Conservation (phyloP, 331 rosid genomes). For the Prunus yedoensis region DNA sequence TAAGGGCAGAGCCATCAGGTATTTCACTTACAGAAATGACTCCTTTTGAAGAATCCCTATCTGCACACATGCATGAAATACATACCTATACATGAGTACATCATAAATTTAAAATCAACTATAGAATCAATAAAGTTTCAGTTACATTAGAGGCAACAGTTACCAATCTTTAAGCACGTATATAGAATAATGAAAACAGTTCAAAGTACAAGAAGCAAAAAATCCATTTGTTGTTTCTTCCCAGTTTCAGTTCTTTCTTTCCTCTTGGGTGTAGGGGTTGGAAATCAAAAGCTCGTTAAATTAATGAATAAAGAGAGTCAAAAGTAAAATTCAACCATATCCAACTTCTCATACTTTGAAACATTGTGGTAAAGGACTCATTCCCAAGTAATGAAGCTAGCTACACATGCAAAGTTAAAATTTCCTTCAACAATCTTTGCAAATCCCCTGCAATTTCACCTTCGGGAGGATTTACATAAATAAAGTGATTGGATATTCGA, state of each 20-base stretch:
- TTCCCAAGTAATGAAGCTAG: neutral
- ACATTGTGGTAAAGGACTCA: neutral
- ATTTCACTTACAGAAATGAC: slow-evolving; percentile 30
- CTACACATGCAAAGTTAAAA: neutral
- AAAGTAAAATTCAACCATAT: neutral
- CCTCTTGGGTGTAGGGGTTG: neutral
- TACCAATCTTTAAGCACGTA: neutral
- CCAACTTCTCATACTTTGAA: slow-evolving; percentile 3
- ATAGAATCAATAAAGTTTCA: neutral
- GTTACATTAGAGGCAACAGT: neutral
- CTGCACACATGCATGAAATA: slow-evolving; percentile 36
- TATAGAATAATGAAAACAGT: neutral
- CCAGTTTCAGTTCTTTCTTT: neutral
- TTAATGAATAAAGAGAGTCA: neutral
- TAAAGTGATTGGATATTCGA: neutral
- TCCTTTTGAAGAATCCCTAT: slow-evolving; percentile 35
- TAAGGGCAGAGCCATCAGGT: slow-evolving; percentile 12
- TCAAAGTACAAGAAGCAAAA: neutral
- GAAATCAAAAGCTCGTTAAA: neutral
- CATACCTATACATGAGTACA: slow-evolving; percentile 1
- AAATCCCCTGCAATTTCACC: neutral
- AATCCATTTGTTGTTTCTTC: neutral
- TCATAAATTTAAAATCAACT: slow-evolving; percentile 7
- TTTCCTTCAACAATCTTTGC: neutral
- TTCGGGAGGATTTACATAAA: neutral